Evolutionary conservation across 352 stramenopile species (phyloP).

Genomic region (Blastocystis sp.): DNA sequence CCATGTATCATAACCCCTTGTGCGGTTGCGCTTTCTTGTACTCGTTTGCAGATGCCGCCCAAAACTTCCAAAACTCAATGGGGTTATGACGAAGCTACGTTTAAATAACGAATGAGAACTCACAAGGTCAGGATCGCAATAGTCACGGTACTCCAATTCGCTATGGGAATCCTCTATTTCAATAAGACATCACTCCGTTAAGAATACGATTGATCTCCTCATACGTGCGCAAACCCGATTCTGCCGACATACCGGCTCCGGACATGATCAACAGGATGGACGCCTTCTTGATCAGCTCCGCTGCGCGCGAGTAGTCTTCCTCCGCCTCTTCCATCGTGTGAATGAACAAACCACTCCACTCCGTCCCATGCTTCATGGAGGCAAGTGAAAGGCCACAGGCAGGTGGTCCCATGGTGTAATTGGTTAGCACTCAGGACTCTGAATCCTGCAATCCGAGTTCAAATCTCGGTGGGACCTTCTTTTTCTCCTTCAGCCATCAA

Average conservation of each 20-base stretch:
- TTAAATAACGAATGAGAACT: not conserved
- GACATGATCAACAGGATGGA: conserved; percentile 51
- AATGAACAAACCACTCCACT: not conserved
- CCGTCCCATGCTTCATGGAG: not conserved
- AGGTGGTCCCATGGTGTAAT: conserved; percentile 68
- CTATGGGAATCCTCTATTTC: not conserved
- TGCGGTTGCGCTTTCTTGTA: conserved; percentile 45
- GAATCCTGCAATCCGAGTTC: conserved; percentile 70
- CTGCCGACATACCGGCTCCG: conserved; percentile 67
- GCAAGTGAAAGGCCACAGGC: not conserved
- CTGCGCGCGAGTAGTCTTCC: conserved; percentile 3
- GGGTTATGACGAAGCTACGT: conserved; percentile 52
- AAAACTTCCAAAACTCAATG: conserved; percentile 62
- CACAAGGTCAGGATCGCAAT: conserved; percentile 66
- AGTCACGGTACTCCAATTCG: conserved; percentile 55
- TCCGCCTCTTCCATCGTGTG: not conserved
- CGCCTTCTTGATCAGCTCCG: conserved; percentile 30
- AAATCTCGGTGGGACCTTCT: conserved; percentile 70
- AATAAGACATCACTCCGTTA: not conserved
- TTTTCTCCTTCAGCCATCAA: not conserved
- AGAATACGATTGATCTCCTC: conserved; percentile 59
- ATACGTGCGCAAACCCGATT: conserved; percentile 68
- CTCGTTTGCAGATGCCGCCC: conserved; percentile 25
- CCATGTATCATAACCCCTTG: conserved; percentile 8
- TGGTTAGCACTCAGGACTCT: conserved; percentile 70